These are phyloP conservation scores for Laguncularia racemosa DNA, from an alignment of 345 rosid species.

Conservation along the genomic window DNA sequence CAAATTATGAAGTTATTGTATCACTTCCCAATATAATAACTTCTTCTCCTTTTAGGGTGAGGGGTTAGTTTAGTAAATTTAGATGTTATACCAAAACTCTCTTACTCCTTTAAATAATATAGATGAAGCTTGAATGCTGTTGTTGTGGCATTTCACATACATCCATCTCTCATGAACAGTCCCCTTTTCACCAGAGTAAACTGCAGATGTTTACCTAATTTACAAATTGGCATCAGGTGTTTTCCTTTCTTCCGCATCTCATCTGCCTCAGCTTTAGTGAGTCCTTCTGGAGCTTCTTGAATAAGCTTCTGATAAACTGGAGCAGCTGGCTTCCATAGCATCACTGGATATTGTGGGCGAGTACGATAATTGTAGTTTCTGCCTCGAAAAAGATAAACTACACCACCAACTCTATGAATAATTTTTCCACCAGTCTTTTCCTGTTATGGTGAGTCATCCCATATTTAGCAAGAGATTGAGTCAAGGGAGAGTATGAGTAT, in stretches of 20 bases:
- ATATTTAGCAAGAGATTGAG: no score
- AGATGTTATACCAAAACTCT: no score
- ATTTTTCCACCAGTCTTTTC: slow-evolving; percentile 83
- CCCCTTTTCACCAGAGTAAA: background rate
- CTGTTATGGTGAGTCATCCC: slow-evolving; percentile 16
- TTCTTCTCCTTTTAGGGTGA: no score
- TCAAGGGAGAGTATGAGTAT: no score
- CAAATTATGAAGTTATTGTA: no score
- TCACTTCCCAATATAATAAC: no score
- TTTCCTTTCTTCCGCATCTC: slow-evolving; percentile 58
- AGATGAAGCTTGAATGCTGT: no score
- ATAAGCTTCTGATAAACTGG: slow-evolving; percentile 95
- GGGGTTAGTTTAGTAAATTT: no score
- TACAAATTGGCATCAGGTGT: slow-evolving; percentile 72
- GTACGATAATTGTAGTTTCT: slow-evolving; percentile 72
- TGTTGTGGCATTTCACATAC: no score
- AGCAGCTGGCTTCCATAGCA: slow-evolving; percentile 98
- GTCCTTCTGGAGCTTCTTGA: slow-evolving; percentile 82
- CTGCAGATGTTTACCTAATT: slow-evolving; percentile 43
- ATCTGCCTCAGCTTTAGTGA: slow-evolving; percentile 68
- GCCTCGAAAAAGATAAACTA: slow-evolving; percentile 82
- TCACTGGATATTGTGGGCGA: slow-evolving; percentile 76
- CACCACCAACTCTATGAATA: slow-evolving; percentile 72
- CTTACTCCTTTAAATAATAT: no score
- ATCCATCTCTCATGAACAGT: no score